Base-by-base conservation (phyloP, 164 flowering plant species). In the Vitis rotundifolia region DNA sequence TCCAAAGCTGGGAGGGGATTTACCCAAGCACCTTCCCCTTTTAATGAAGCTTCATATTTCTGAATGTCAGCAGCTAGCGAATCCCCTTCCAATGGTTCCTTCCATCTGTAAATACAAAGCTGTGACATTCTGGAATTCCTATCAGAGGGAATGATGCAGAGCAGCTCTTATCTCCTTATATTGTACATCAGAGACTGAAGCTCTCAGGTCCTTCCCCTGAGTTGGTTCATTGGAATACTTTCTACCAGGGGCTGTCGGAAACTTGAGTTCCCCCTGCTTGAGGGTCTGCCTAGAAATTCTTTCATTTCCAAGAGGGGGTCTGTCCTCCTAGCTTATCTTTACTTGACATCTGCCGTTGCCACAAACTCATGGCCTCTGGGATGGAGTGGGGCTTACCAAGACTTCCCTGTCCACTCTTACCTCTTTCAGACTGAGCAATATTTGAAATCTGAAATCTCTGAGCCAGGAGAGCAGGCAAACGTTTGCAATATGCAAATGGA, bases 401-500 rank as follows among this genome's bases (percentile, higher is more conserved):
- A 16, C 71, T 67, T 12, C 51, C 57, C 48, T 71, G 71, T 18
- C 78, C 11, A 68, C 62, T 18, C 15, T 68, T 12, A 49, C 29
- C 8, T 19, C 29, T 57, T 51, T 74, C 28, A 53, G 49, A n/a
- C 51, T 74, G 6, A 55, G 53, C 9, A 52, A 59, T 2, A 62
- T 74, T 29, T 66, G 66, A 1, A 64, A 69, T 56, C 61, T 74
- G 9, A 19, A 28, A 47, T 74, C 73, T 7, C 69, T 69, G 11
- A 37, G 28, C 29, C 22, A 48, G 8, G 52, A 51, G 29, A 64
- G 63, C 65, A 64, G 69, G 37, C 69, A 66, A 16, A 64, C 59
- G 16, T 66, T 74, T 12, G 48, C 49, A 1, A 64, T 50, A 16
- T 59, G 69, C 11, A 26, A 65, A 59, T 65, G 64, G n/a, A 49